These are phyloP conservation scores for Emergomyces africanus DNA, from an alignment of 2,329 filamentous ascomycete species.

Conservation along the genomic window DNA sequence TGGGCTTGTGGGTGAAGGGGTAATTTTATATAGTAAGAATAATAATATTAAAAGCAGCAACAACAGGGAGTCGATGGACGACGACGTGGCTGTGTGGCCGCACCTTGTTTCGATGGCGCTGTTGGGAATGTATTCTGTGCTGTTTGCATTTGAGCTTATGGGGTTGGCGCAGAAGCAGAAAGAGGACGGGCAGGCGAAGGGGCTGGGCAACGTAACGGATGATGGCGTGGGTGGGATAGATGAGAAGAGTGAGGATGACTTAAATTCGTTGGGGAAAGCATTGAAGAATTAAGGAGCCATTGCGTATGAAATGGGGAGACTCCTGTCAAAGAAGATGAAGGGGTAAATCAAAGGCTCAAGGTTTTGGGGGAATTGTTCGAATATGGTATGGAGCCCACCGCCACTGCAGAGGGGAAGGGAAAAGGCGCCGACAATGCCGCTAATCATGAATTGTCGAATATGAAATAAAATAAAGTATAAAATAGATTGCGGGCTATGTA, in stretches of 20 bases:
- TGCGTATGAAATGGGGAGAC: neutral
- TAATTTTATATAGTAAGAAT: neutral
- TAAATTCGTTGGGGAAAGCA: neutral
- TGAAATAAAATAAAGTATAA: neutral
- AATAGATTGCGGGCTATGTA: neutral
- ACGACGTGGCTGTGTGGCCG: neutral
- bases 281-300: neutral
- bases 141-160: slow-evolving; percentile 1
- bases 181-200: neutral
- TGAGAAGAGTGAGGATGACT: neutral
- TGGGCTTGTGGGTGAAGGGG: slow-evolving; percentile 12
- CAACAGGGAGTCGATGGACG: neutral
- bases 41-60: too few relatives aligned
- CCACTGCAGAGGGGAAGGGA: too few relatives aligned
- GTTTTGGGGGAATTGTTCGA: too few relatives aligned
- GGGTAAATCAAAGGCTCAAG: too few relatives aligned
- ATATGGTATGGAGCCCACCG: too few relatives aligned
- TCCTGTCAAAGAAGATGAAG: neutral
- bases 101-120: neutral
- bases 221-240: too few relatives aligned
- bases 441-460: neutral
- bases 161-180: neutral
- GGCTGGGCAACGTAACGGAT: neutral
- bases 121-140: neutral
- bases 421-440: neutral